These are phyloP conservation scores for Fusarium lyarnte DNA, from an alignment of 2,329 filamentous ascomycete species.

Conservation along the genomic window DNA sequence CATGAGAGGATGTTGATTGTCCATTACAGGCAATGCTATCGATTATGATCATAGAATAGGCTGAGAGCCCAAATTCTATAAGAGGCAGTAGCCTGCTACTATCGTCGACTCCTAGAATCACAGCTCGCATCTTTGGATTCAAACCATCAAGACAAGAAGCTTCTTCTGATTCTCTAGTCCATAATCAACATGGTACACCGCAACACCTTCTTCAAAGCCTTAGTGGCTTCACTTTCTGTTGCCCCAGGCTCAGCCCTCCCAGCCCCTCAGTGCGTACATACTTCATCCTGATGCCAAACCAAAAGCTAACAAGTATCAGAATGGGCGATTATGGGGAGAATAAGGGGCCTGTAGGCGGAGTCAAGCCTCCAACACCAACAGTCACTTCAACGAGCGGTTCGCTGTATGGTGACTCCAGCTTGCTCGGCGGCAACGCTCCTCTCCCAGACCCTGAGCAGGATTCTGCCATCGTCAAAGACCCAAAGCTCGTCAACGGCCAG, in stretches of 20 bases:
- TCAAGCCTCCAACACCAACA: slow-evolving; percentile 11
- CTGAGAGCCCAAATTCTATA: neutral
- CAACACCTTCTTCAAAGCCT: neutral
- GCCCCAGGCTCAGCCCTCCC: neutral
- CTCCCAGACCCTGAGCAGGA: neutral
- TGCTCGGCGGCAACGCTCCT: slow-evolving; percentile 8
- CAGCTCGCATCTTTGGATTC: neutral
- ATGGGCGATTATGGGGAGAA: slow-evolving; percentile 22
- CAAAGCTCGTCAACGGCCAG: slow-evolving; percentile 10
- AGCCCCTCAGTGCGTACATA: slow-evolving; percentile 1
- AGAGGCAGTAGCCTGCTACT: neutral
- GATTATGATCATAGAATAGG: neutral
- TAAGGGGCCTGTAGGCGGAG: slow-evolving; percentile 1
- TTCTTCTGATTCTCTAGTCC: rapidly evolving
- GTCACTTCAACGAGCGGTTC: slow-evolving; percentile 14
- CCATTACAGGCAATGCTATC: neutral
- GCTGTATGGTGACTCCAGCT: neutral
- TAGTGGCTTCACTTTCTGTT: neutral
- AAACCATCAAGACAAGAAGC: neutral
- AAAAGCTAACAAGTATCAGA: neutral
- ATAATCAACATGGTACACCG: neutral
- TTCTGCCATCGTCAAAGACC: slow-evolving; percentile 14
- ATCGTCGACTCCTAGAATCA: neutral
- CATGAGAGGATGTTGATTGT: neutral
- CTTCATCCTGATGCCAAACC: rapidly evolving